These are phyloP conservation scores for Telopea speciosissima DNA, from an alignment of 177 flowering plant species.

Conservation along the genomic window DNA sequence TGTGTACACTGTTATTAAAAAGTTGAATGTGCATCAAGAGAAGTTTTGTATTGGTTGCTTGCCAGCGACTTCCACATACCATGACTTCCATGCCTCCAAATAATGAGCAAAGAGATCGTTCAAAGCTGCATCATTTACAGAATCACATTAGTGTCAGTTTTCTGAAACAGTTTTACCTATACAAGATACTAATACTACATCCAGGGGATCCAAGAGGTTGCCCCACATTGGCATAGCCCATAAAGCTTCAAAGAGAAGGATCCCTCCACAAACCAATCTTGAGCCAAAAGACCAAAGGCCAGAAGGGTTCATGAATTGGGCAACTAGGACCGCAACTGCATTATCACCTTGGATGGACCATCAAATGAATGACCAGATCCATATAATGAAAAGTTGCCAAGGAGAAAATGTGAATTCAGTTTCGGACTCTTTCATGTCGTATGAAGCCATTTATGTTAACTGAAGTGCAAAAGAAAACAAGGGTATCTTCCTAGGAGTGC, in stretches of 20 bases:
- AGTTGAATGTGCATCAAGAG: constrained; percentile 12
- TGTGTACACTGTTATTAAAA: constrained; percentile 10
- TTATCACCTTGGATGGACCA: not conserved
- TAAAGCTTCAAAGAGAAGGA: not conserved
- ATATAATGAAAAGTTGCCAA: too few relatives aligned
- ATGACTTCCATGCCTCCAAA: not conserved
- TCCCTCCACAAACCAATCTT: not conserved
- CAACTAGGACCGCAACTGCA: not conserved
- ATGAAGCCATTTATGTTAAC: not conserved
- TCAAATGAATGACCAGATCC: not conserved
- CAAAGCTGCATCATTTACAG: not conserved
- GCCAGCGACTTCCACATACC: not conserved
- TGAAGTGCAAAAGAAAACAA: not conserved
- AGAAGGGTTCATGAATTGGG: not conserved
- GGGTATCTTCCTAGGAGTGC: not conserved
- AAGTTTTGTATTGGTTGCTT: not conserved
- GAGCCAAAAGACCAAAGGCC: not conserved
- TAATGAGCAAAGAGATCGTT: not conserved
- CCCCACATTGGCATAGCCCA: not conserved
- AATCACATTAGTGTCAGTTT: not conserved
- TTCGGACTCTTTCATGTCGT: not conserved
- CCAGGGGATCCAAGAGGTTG: too few relatives aligned
- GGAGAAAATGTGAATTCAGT: too few relatives aligned
- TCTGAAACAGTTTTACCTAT: not conserved
- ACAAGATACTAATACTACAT: too few relatives aligned